Percentiles rank a stretch among this genome's conserved stretches.
These are phyloP conservation scores for Sphaceloma murrayae DNA, from an alignment of 2,329 filamentous ascomycete species.

Conservation along the genomic window DNA sequence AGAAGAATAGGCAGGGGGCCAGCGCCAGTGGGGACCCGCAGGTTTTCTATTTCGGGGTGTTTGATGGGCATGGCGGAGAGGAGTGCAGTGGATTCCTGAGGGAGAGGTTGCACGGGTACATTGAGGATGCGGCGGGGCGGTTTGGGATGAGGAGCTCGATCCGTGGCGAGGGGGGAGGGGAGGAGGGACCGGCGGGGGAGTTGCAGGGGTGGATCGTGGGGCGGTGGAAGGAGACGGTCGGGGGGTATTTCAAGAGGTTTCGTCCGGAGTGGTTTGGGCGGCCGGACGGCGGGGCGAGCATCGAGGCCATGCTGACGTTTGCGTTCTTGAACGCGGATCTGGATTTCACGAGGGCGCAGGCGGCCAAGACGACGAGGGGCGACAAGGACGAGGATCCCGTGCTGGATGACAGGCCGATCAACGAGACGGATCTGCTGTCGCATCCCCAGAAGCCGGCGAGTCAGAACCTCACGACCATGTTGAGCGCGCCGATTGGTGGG, in stretches of 20 bases:
- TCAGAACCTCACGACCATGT: conserved; percentile 28
- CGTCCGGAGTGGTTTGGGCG: conserved; percentile 45
- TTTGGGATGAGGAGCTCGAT: conserved; percentile 75
- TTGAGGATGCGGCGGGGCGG: conserved; percentile 67
- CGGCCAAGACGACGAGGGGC: conserved; percentile 51
- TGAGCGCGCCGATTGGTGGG: conserved; percentile 60
- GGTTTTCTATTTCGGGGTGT: conserved; percentile 94
- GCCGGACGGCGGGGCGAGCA: conserved; percentile 41
- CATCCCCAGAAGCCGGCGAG: conserved; percentile 41
- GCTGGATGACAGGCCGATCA: conserved; percentile 65
- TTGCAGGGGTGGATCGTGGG: conserved; percentile 63
- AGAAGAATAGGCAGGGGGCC: conserved; percentile 49
- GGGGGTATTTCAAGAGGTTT: conserved; percentile 91
- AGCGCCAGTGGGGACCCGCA: conserved; percentile 81
- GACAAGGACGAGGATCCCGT: conserved; percentile 48
- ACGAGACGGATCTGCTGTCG: conserved; percentile 75
- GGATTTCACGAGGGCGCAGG: conserved; percentile 86
- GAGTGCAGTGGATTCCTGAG: conserved; percentile 82
- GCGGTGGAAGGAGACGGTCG: conserved; percentile 74
- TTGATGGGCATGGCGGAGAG: conserved; percentile 86
- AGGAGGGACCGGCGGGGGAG: conserved; percentile 38
- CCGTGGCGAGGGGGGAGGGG: conserved; percentile 22
- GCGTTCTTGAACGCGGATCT: conserved; percentile 89
- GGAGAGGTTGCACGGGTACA: conserved; percentile 76
- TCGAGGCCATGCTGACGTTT: conserved; percentile 76